These are phyloP conservation scores for Globisporangium uncinulatum DNA, from an alignment of 352 stramenopile species.

Conservation along the genomic window DNA sequence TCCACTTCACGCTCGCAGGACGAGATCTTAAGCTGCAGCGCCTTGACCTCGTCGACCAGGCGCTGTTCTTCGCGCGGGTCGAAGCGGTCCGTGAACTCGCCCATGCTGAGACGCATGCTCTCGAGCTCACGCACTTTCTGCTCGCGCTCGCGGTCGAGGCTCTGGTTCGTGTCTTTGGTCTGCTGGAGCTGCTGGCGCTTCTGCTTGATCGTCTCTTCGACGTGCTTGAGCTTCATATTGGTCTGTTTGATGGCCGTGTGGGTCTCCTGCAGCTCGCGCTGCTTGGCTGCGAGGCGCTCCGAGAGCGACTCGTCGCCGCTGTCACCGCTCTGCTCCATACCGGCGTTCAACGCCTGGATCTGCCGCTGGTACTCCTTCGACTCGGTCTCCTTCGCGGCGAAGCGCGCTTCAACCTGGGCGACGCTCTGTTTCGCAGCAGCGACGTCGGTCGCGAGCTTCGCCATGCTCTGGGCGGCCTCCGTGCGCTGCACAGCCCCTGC, in stretches of 20 bases:
- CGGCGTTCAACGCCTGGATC: constrained; percentile 84
- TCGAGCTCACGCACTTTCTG: constrained; percentile 64
- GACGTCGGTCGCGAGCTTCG: constrained; percentile 82
- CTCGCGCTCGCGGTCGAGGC: constrained; percentile 61
- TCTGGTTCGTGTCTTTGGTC: constrained; percentile 70
- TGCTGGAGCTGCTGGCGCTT: constrained; percentile 69
- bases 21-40: constrained; percentile 59
- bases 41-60: constrained; percentile 52
- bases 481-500: constrained; percentile 62
- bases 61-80: constrained; percentile 66
- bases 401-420: constrained; percentile 37
- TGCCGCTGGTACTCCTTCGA: constrained; percentile 73
- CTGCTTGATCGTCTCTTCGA: constrained; percentile 80
- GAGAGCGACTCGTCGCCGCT: constrained; percentile 64
- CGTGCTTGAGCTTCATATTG: constrained; percentile 92
- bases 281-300: constrained; percentile 69
- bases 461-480: constrained; percentile 74
- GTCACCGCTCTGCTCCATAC: constrained; percentile 71
- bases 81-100: constrained; percentile 63
- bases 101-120: constrained; percentile 43
- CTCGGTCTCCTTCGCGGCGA: constrained; percentile 52
- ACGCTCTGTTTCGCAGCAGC: constrained; percentile 61
- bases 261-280: constrained; percentile 74
- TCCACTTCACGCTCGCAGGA: constrained; percentile 87
- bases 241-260: constrained; percentile 87